These are phyloP conservation scores for Ustilago xerochloae DNA, from an alignment of 1,284 basidiomycete genomes.

Conservation along the genomic window DNA sequence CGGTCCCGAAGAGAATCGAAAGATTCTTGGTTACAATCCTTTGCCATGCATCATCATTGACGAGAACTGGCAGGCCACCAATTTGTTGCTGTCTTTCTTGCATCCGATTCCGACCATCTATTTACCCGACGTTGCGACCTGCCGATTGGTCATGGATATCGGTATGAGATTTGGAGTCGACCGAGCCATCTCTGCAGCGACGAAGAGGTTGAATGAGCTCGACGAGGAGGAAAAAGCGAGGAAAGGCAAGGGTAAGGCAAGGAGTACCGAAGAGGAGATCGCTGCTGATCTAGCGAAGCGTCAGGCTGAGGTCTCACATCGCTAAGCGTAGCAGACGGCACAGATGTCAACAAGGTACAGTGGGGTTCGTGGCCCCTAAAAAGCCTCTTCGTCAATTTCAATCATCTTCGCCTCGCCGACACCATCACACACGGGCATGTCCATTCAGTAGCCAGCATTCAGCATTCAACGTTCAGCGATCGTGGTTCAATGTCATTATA, in stretches of 20 bases:
- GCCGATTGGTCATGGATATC: slow-evolving; percentile 23
- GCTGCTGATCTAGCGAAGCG: slow-evolving; percentile 11
- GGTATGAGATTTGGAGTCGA: slow-evolving; percentile 31
- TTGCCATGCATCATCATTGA: slow-evolving; percentile 34
- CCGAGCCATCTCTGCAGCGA: slow-evolving; percentile 20
- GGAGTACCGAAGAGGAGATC: slow-evolving; percentile 27
- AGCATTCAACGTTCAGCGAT: too few relatives aligned
- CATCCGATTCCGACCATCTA: slow-evolving; percentile 45
- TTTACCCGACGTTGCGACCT: slow-evolving; percentile 34
- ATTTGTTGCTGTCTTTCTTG: slow-evolving; percentile 41
- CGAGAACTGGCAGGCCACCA: slow-evolving; percentile 43
- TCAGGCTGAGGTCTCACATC: neutral
- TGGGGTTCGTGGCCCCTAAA: too few relatives aligned
- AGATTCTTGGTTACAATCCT: slow-evolving; percentile 26
- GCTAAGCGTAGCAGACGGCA: neutral
- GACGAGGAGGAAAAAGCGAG: slow-evolving; percentile 21
- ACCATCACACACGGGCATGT: neutral
- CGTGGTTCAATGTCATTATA: neutral
- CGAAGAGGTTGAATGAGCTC: slow-evolving; percentile 20
- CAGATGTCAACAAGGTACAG: neutral
- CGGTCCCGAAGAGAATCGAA: slow-evolving; percentile 22
- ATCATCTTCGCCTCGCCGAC: neutral
- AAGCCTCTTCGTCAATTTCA: too few relatives aligned
- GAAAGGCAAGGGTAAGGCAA: slow-evolving; percentile 22
- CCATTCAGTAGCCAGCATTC: neutral